Base-by-base conservation (phyloP, 129 eudicot genomes). In the Chrysanthemum lavandulifolium region DNA sequence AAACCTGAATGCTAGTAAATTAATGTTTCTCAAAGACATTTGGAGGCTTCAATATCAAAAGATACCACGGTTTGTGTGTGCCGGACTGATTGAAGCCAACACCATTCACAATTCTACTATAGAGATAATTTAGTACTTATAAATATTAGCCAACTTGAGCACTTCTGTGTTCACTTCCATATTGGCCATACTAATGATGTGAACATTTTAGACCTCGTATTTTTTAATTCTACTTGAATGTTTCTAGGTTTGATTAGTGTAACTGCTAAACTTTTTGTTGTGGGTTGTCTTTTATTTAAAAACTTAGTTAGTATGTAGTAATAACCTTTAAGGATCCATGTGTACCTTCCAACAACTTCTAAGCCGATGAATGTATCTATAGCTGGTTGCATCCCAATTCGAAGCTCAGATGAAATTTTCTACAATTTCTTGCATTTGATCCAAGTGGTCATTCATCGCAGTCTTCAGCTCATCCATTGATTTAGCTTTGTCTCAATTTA, bases 341-440 rank as follows among this genome's bases (percentile, higher is more conserved):
- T 77, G 25, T 69, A 92, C 98, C 98, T 85, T 89, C 96, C 98
- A 92, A 61, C 89, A 91, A 83, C 87, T 92, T 72, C 89, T 78
- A 92, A 89, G 36, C 91, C 96, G 55, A 92, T 61, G 85, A 92
- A 87, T 73, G 83, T 92, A 55, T 92, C 93, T 60, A 77, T 77
- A 31, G 96, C 95, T 33, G 98, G 98, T 60, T 72, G 85, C 67
- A 89, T 62, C 45, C 96, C 96, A 25, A 89, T 70, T 13, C 91
- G 89, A 63, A 92, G 85, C 56, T 92, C 95, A 10, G 89, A 82
- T 0, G 91, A 68, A 69, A 92, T 31, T 73, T 89, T 89, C 95
- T 45, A 92, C 79, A 60, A 87, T 79, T 82, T 88, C 91, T 74
- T 91, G 96, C 97, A 92, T 83, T 78, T 82, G 93, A 82, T 92